Evolutionary conservation across 495 filamentous ascomycete genomes (phyloP), one percentile per base, ranked within the genome.

Genomic region (Talaromyces wortmannii): DNA sequence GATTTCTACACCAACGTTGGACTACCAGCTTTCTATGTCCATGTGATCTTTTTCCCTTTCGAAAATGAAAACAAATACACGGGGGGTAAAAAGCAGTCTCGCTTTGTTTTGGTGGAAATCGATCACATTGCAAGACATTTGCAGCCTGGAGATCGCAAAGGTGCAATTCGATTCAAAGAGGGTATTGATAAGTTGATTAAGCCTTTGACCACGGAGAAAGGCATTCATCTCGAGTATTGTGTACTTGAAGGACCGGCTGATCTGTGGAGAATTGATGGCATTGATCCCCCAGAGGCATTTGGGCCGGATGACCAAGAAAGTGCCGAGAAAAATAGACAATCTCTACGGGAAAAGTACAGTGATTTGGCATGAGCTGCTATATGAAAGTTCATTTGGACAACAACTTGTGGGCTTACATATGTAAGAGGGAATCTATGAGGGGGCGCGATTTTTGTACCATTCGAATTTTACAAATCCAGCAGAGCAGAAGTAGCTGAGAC

Each of bases 1-100:
- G 43, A 51, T 2, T 6, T 59, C 23, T 61, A 63, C 32, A 45
- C 45, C n/a, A 47, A 17, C 5, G 11, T 50, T 45, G 65, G 67
- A 15, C 54, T 72, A 7, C 63, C 69, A 33, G 59, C 53, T 5
- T 65, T 65, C 49, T 63, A 63, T n/a, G 59, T 63, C 44, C 59
- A 56, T 15, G 40, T 61, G 7, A 4, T 58, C 50, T 61, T 50
- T 40, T 13, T 59, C 29, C 32, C 52, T 29, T 12, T 58, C 4
- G 13, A 31, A 1, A 7, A 23, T n/a, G 31, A 6, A 4, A 12
- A 44, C 7, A 36, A 44, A 13, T 61, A 52, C 44, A 40, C 50
- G 16, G 53, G 52, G 45, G 56, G 55, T 17, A 32, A 45, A 46
- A 31, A 6, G 15, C 31, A 55, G n/a, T 7, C 46, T 5, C 57